These are phyloP conservation scores for Ustilago sp. DNA, from an alignment of 1,284 basidiomycete species.

Conservation along the genomic window DNA sequence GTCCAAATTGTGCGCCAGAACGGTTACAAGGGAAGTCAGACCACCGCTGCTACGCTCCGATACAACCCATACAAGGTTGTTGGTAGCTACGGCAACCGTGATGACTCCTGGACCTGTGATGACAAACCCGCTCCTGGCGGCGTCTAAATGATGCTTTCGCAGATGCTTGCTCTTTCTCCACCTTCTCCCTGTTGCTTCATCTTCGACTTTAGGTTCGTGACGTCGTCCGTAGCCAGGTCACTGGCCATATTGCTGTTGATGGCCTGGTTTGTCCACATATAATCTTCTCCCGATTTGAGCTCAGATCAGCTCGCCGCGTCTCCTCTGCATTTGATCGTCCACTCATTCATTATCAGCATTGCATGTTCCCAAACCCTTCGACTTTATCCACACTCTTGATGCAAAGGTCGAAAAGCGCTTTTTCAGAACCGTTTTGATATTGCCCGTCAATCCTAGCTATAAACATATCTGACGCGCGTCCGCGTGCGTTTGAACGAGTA, in stretches of 20 bases:
- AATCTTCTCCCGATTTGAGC: conserved; percentile 17
- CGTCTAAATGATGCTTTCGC: background rate
- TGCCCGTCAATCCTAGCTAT: background rate
- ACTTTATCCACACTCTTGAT: background rate
- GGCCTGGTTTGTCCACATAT: conserved; percentile 2
- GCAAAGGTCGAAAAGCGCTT: background rate
- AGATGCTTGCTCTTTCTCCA: background rate
- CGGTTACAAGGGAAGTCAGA: conserved; percentile 53
- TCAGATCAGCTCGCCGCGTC: conserved; percentile 20
- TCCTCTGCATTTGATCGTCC: background rate
- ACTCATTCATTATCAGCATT: conserved; percentile 4
- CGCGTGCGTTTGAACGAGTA: background rate
- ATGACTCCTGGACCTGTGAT: conserved; percentile 55
- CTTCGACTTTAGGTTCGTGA: background rate
- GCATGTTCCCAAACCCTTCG: background rate
- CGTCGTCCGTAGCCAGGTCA: background rate
- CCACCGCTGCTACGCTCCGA: conserved; percentile 40
- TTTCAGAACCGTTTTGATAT: background rate
- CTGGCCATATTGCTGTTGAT: conserved; percentile 7
- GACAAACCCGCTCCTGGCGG: conserved; percentile 46
- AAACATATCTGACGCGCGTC: background rate
- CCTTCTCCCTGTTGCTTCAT: conserved; percentile 5
- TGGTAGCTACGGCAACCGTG: conserved; percentile 34
- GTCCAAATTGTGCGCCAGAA: conserved; percentile 52
- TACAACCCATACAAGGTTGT: conserved; percentile 61